A percentile compares a stretch with the other conserved stretches of the same genome.
phyloP scores from a whole-genome alignment of 1,284 basidiomycete genomes.

The Omphalotus olearius region DNA sequence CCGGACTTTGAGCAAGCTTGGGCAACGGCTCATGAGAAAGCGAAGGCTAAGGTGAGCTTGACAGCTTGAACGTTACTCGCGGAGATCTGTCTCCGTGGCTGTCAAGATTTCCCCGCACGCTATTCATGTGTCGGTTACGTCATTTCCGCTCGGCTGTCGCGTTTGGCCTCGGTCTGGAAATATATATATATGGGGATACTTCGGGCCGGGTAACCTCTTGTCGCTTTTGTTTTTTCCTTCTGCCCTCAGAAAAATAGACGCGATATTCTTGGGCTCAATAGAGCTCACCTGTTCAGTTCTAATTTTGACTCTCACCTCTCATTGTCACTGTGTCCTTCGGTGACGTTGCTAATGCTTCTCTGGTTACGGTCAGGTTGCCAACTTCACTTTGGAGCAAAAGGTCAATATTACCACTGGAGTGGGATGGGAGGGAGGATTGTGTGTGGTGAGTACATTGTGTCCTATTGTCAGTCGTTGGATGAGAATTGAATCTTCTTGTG shows the following conservation, averaged over 20 bases:
- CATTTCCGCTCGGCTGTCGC: too few relatives aligned
- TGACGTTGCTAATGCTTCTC: constrained; percentile 1
- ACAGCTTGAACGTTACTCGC: neutral
- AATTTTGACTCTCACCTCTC: constrained; percentile 1
- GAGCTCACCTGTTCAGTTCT: neutral
- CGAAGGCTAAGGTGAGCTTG: constrained; percentile 37
- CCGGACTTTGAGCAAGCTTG: constrained; percentile 50
- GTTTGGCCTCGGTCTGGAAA: too few relatives aligned
- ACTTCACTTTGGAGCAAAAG: constrained; percentile 46
- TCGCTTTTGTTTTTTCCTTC: too few relatives aligned
- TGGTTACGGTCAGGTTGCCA: constrained; percentile 29
- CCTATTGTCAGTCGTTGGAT: neutral
- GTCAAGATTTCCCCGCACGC: neutral
- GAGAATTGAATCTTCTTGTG: constrained; percentile 20
- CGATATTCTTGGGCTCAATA: too few relatives aligned
- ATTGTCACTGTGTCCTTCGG: constrained; percentile 2
- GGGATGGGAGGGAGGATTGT: constrained; percentile 56
- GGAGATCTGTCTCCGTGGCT: too few relatives aligned
- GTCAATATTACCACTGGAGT: constrained; percentile 50
- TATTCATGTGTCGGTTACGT: neutral
- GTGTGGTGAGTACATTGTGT: constrained; percentile 56
- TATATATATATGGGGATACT: neutral
- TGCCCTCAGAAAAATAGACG: too few relatives aligned
- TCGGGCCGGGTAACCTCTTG: too few relatives aligned
- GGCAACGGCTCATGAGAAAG: constrained; percentile 42